phyloP scores from a whole-genome alignment of 2,329 filamentous ascomycete species.

The Ilyonectria robusta region DNA sequence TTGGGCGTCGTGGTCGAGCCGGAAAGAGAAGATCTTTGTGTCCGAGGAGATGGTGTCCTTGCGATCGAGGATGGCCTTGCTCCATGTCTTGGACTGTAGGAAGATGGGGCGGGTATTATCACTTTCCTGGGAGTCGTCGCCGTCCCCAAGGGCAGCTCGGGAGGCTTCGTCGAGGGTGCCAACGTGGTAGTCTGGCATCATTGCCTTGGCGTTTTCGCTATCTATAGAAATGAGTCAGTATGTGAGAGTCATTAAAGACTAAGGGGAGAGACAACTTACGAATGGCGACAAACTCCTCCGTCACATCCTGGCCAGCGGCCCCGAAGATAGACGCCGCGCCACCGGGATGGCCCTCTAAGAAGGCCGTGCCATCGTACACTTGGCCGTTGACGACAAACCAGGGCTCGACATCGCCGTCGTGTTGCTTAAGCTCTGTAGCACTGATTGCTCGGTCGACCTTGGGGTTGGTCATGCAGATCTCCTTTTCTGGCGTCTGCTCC shows the following conservation, averaged over 20 bases:
- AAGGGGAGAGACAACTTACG: conserved; percentile 70
- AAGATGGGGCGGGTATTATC: conserved; percentile 71
- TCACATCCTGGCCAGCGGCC: conserved; percentile 84
- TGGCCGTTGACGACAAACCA: conserved; percentile 94
- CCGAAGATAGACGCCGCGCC: conserved; percentile 88
- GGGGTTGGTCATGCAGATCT: conserved; percentile 84
- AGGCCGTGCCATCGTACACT: conserved; percentile 88
- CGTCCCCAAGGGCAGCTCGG: conserved; percentile 63
- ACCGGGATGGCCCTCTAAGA: conserved; percentile 86
- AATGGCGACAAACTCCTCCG: conserved; percentile 93
- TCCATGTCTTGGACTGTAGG: conserved; percentile 80
- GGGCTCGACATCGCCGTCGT: conserved; percentile 75
- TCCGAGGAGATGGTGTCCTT: conserved; percentile 83
- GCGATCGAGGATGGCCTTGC: conserved; percentile 76
- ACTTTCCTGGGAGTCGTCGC: conserved; percentile 53
- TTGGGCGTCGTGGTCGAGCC: conserved; percentile 80
- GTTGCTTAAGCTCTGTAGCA: conserved; percentile 79
- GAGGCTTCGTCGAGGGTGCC: conserved; percentile 79
- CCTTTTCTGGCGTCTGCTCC: conserved; percentile 67
- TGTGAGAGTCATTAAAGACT: not conserved
- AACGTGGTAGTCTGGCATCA: conserved; percentile 90
- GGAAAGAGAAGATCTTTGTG: conserved; percentile 85
- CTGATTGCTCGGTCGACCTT: conserved; percentile 74
- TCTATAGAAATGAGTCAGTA: conserved; percentile 66
- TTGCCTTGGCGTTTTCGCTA: conserved; percentile 90